Percentiles rank a stretch among this genome's conserved stretches.
phyloP scores from a whole-genome alignment of 345 rosid species.

The Laguncularia racemosa region DNA sequence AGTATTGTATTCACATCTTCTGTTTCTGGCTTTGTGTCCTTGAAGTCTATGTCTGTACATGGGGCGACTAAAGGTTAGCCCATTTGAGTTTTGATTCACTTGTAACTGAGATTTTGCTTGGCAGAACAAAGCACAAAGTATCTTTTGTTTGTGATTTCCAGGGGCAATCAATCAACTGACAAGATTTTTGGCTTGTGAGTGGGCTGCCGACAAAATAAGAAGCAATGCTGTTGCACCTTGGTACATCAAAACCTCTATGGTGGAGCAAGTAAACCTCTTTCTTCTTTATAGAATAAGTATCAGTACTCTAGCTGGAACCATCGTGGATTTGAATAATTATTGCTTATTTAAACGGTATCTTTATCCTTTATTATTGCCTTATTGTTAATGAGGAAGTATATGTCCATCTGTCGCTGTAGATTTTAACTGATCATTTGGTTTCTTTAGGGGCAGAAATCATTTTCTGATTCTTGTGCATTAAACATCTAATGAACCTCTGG shows the following conservation, averaged over 20 bases:
- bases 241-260: constrained; percentile 80
- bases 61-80: constrained; percentile 66
- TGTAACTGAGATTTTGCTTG: no score
- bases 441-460: no score
- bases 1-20: constrained; percentile 69
- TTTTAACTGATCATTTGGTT: no score
- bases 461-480: no score
- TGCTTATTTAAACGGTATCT: background rate
- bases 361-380: no score
- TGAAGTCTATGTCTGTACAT: constrained; percentile 64
- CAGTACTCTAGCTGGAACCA: background rate
- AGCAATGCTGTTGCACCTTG: constrained; percentile 82
- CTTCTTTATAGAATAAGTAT: background rate
- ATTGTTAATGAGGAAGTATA: no score
- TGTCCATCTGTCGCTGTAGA: no score
- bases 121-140: background rate
- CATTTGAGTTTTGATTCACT: background rate
- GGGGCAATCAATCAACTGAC: constrained; percentile 80
- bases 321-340: no score
- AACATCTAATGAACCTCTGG: no score
- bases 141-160: constrained; percentile 14
- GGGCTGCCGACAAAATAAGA: constrained; percentile 81
- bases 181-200: constrained; percentile 68
- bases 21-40: constrained; percentile 64
- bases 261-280: constrained; percentile 46